Conservation (phyloP, 2,329 filamentous ascomycete species). For the Clonostachys sp. region DNA sequence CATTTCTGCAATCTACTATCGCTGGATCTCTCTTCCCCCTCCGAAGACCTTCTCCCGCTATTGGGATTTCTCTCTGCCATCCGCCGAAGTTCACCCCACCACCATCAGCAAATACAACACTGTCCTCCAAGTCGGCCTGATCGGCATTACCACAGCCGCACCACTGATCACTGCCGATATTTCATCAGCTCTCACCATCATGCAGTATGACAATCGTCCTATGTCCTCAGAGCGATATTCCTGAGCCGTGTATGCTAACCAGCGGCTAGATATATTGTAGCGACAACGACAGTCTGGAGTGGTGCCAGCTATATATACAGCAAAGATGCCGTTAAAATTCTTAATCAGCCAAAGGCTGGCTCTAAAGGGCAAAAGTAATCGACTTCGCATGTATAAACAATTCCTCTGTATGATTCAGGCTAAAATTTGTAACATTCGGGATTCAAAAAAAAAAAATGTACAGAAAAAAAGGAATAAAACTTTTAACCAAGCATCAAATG, state of each 20-base stretch:
- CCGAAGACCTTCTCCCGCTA: conserved; percentile 91
- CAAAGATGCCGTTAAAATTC: conserved; percentile 87
- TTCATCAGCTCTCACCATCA: conserved; percentile 47
- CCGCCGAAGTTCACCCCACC: conserved; percentile 78
- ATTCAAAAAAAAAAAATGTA: no score
- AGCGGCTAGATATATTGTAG: conserved; percentile 68
- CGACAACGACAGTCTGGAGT: conserved; percentile 87
- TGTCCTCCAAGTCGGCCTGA: conserved; percentile 80
- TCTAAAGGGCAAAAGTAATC: not conserved
- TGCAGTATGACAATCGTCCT: conserved; percentile 49
- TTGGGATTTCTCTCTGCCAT: conserved; percentile 95
- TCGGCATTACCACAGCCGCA: conserved; percentile 78
- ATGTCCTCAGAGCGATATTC: not conserved
- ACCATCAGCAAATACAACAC: conserved; percentile 91
- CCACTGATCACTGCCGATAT: conserved; percentile 65
- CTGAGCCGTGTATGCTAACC: conserved; percentile 1
- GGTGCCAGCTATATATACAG: conserved; percentile 87
- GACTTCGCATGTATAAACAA: no score
- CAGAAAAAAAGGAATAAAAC: no score
- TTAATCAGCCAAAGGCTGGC: conserved; percentile 30
- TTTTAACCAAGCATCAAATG: no score
- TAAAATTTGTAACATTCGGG: no score
- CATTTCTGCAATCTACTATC: conserved; percentile 87
- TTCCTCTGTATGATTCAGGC: no score
- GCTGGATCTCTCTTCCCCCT: conserved; percentile 88